Conservation (phyloP, 108 stramenopile genomes). For the Discostella pseudostelligera region DNA sequence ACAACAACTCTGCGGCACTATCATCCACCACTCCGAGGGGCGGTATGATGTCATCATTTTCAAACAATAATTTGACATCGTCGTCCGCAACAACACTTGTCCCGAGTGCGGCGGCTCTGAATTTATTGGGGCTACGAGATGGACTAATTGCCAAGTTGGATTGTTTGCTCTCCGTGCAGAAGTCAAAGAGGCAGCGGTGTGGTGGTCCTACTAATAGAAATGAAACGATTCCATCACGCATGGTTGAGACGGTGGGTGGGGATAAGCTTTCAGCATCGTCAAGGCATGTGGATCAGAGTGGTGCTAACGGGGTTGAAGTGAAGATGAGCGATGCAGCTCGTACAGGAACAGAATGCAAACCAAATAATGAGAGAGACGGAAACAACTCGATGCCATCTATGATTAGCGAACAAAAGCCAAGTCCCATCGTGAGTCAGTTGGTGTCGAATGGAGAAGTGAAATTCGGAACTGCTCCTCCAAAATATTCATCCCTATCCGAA, state of each 20-base stretch:
- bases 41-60: neutral
- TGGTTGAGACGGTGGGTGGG: no score
- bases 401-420: neutral
- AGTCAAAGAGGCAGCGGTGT: neutral
- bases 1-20: neutral
- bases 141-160: conserved; percentile 4
- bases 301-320: neutral
- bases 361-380: neutral
- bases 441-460: neutral
- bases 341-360: neutral
- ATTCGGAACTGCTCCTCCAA: neutral
- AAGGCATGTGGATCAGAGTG: neutral
- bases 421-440: neutral
- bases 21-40: conserved; percentile 2
- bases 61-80: neutral
- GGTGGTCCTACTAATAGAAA: neutral
- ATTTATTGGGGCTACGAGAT: conserved; percentile 4
- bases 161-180: neutral
- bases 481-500: neutral
- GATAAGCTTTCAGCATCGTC: no score
- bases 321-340: neutral
- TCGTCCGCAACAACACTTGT: neutral
- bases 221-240: neutral
- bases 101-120: conserved; percentile 9
- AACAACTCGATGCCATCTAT: neutral